Percentiles rank a stretch among this genome's conserved stretches.
Conservation (phyloP, 2,329 filamentous ascomycete species). For the Penicillium olsonii region DNA sequence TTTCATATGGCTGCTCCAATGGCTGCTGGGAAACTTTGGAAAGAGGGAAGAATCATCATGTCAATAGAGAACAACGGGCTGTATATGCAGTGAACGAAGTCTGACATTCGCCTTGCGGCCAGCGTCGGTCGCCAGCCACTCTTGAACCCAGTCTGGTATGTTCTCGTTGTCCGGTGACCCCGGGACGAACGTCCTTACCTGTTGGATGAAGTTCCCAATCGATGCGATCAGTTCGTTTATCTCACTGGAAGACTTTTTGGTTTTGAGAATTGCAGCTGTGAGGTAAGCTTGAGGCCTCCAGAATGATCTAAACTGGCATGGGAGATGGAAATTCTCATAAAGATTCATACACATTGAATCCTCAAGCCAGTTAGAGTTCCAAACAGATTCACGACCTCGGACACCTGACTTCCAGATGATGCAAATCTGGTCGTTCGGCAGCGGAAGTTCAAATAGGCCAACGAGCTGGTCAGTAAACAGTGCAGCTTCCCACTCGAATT, state of each 20-base stretch:
- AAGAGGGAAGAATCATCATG: neutral
- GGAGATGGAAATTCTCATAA: neutral
- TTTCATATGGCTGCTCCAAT: too few species aligned
- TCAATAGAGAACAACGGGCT: too few species aligned
- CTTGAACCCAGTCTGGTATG: neutral
- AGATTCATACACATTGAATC: neutral
- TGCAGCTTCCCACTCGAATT: neutral
- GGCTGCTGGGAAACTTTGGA: too few species aligned
- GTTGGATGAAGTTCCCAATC: neutral
- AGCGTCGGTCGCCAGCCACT: neutral
- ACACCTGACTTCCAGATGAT: neutral
- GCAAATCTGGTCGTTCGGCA: neutral
- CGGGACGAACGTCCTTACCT: neutral
- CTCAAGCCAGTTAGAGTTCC: neutral
- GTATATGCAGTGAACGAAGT: neutral
- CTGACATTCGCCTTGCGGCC: neutral
- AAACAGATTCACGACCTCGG: neutral
- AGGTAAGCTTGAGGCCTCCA: neutral
- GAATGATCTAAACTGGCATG: neutral
- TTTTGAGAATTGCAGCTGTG: neutral
- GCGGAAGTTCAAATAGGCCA: neutral
- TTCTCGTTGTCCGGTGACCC: neutral
- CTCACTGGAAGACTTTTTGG: neutral
- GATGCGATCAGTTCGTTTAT: neutral
- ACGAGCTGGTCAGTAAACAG: neutral